A percentile compares a stretch with the other conserved stretches of the same genome.
Evolutionary conservation across 495 filamentous ascomycete genomes (phyloP).

Genomic region (Jackrogersella minutella): DNA sequence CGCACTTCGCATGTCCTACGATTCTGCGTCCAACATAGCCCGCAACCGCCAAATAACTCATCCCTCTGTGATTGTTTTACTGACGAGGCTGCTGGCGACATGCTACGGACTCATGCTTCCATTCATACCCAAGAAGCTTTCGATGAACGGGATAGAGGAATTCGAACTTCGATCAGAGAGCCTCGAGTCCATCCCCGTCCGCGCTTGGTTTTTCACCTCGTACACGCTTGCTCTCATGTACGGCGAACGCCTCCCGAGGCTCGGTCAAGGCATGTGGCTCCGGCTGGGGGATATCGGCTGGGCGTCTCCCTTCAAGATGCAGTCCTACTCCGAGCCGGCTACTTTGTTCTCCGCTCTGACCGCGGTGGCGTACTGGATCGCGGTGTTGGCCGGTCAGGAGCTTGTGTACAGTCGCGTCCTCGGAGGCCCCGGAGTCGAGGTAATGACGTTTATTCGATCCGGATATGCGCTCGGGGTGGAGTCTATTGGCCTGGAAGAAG

Average conservation of each 20-base stretch:
- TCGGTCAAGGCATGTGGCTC: too few relatives aligned
- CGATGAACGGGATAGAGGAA: too few relatives aligned
- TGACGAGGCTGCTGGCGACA: not conserved
- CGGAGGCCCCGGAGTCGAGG: conserved; percentile 22
- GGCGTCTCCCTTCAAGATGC: too few relatives aligned
- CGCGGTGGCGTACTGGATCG: conserved; percentile 5
- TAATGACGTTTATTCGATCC: not conserved
- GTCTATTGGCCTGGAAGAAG: conserved; percentile 4
- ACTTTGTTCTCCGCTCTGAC: not conserved
- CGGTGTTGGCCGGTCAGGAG: not conserved
- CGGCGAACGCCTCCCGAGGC: not conserved
- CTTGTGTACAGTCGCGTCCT: conserved; percentile 15
- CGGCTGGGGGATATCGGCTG: not conserved
- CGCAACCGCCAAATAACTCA: not conserved
- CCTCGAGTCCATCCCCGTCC: not conserved
- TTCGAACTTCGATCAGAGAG: not conserved
- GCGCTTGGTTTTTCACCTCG: not conserved
- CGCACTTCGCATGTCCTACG: not conserved
- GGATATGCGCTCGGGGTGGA: not conserved
- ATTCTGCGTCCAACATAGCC: not conserved
- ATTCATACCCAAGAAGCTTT: too few relatives aligned
- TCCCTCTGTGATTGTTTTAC: not conserved
- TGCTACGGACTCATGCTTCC: not conserved
- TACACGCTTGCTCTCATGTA: not conserved
- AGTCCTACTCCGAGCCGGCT: not conserved